Percentiles rank a stretch among this genome's conserved stretches.
Evolutionary conservation across 108 stramenopile species (phyloP).

Genomic region (Pseudonitzschia multiseries): DNA sequence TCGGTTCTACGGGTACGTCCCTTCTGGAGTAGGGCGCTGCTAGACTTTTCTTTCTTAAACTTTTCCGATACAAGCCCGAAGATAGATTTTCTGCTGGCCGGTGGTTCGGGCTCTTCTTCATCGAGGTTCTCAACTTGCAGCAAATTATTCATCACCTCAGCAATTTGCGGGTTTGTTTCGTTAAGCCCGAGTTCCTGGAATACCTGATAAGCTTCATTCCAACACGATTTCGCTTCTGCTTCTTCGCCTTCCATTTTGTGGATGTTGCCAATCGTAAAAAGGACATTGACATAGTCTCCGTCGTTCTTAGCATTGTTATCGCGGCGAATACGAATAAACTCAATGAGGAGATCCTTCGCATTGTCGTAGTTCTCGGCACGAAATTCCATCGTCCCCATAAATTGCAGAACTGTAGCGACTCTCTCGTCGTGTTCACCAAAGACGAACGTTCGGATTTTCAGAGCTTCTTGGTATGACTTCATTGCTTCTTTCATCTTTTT

Average conservation of each 20-base stretch:
- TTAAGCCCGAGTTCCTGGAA: slow-evolving; percentile 45
- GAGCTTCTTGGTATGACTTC: slow-evolving; percentile 54
- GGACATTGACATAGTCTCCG: slow-evolving; percentile 52
- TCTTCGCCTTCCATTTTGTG: slow-evolving; percentile 56
- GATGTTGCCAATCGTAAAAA: slow-evolving; percentile 69
- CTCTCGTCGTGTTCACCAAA: slow-evolving; percentile 44
- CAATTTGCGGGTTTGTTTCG: slow-evolving; percentile 50
- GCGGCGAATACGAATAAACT: slow-evolving; percentile 55
- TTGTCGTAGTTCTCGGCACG: slow-evolving; percentile 52
- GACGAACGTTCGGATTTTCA: slow-evolving; percentile 48
- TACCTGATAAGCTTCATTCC: slow-evolving; percentile 56
- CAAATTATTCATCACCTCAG: slow-evolving; percentile 40
- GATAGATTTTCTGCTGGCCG: slow-evolving; percentile 17
- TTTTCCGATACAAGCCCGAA: slow-evolving; percentile 35
- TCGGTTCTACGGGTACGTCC: not conserved
- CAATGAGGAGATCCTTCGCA: slow-evolving; percentile 45
- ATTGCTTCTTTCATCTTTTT: slow-evolving; percentile 50
- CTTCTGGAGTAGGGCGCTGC: too few species aligned
- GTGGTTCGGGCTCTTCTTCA: slow-evolving; percentile 21
- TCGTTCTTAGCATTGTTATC: slow-evolving; percentile 43
- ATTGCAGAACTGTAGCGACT: slow-evolving; percentile 58
- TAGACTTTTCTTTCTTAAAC: slow-evolving; percentile 11
- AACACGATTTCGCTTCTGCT: slow-evolving; percentile 46
- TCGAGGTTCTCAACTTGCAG: slow-evolving; percentile 29
- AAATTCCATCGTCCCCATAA: slow-evolving; percentile 71